Conservation (phyloP, 805 yeast species). For the Millerozyma miso region DNA sequence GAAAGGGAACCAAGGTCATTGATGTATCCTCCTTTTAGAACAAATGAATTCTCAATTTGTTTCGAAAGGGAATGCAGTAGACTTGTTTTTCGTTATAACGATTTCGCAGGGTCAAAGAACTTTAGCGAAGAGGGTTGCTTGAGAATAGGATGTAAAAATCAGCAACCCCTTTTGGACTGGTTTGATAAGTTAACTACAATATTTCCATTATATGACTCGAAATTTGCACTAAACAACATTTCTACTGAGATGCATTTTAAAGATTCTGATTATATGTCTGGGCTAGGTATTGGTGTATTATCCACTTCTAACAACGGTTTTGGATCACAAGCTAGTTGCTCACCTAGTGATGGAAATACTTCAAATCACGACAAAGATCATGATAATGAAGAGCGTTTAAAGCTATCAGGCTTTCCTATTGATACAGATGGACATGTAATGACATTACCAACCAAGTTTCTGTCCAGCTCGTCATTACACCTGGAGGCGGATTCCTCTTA, state of each 20-base stretch:
- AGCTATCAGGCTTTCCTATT: neutral
- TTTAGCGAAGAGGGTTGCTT: conserved; percentile 3
- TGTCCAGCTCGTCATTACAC: neutral
- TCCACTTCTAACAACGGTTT: neutral
- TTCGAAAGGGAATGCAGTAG: conserved; percentile 7
- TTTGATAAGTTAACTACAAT: conserved; percentile 24
- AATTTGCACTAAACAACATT: neutral
- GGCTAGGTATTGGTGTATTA: conserved; percentile 31
- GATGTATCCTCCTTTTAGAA: conserved; percentile 39
- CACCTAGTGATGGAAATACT: neutral
- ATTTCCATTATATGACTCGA: conserved; percentile 11
- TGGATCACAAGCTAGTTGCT: neutral
- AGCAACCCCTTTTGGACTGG: conserved; percentile 25
- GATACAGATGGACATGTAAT: neutral
- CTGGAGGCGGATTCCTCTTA: conserved; percentile 8
- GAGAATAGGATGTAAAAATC: conserved; percentile 12
- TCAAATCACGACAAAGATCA: neutral
- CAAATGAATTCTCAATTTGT: conserved; percentile 30
- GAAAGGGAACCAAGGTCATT: conserved; percentile 22
- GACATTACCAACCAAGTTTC: neutral
- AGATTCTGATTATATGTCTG: conserved; percentile 15
- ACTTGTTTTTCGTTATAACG: neutral
- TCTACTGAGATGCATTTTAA: too few relatives aligned
- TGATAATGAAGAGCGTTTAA: neutral
- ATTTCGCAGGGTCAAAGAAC: neutral